Evolutionary conservation across 106 monocot genomes (phyloP).

Genomic region (Allium cepa): DNA sequence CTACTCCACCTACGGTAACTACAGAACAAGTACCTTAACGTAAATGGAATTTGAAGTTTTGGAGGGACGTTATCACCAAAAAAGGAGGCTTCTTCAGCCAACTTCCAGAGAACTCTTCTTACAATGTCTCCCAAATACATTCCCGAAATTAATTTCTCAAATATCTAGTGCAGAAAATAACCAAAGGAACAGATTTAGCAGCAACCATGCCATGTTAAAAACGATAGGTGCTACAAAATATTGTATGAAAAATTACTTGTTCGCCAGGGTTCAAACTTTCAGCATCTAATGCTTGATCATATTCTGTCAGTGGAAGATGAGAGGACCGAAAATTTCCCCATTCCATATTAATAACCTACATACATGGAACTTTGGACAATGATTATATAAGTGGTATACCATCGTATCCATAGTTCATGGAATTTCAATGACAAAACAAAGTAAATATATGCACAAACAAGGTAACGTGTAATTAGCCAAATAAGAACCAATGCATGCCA

Average conservation of each 20-base stretch:
- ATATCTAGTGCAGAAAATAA: conserved; percentile 33
- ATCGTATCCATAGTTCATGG: too few relatives aligned
- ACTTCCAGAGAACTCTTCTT: conserved; percentile 58
- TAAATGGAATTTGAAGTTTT: conserved; percentile 58
- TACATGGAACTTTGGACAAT: too few relatives aligned
- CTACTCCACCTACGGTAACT: too few relatives aligned
- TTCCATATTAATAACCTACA: conserved; percentile 48
- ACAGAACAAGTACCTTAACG: conserved; percentile 21
- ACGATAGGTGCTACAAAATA: too few relatives aligned
- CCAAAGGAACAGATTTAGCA: too few relatives aligned
- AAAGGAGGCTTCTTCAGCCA: conserved; percentile 65
- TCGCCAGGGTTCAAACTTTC: conserved; percentile 44
- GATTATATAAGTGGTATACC: too few relatives aligned
- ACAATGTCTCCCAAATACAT: conserved; percentile 90
- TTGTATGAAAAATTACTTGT: conserved; percentile 13
- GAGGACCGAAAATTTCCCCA: conserved; percentile 45
- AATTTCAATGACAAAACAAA: too few relatives aligned
- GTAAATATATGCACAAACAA: too few relatives aligned
- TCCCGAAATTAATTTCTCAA: conserved; percentile 85
- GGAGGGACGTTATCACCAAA: conserved; percentile 68
- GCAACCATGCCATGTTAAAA: too few relatives aligned
- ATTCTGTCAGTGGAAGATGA: conserved; percentile 40
- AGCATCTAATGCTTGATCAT: conserved; percentile 31
- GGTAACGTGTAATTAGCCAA: too few relatives aligned
- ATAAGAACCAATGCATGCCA: too few relatives aligned